Evolutionary conservation across 345 rosid genomes (phyloP).

Genomic region (Populus simonii): DNA sequence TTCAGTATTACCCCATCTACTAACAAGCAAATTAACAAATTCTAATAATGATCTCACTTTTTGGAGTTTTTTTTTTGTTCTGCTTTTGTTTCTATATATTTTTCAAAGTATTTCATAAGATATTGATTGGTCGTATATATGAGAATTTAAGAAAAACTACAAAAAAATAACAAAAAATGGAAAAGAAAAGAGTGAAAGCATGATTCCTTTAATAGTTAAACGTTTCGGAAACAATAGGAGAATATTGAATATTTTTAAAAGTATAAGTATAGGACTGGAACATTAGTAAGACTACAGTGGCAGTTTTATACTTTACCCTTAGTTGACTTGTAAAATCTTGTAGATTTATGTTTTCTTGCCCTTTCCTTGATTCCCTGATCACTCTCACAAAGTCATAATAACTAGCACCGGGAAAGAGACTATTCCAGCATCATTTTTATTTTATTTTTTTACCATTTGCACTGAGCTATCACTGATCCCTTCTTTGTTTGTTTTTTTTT

Average conservation of each 20-base stretch:
- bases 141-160: neutral
- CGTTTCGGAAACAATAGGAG: neutral
- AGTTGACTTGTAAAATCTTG: too few species aligned
- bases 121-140: neutral
- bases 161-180: neutral
- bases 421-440: too few species aligned
- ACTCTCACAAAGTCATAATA: too few species aligned
- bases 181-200: neutral
- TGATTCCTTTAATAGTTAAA: neutral
- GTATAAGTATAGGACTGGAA: neutral
- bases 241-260: neutral
- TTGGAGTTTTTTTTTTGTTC: neutral
- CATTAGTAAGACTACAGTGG: neutral
- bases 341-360: too few species aligned
- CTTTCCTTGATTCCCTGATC: too few species aligned
- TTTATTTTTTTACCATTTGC: too few species aligned
- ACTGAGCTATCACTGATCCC: too few species aligned
- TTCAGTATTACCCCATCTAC: neutral
- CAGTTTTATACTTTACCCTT: neutral
- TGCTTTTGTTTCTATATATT: too few species aligned
- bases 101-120: neutral
- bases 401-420: too few species aligned
- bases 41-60: neutral
- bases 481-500: too few species aligned
- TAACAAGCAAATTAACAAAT: neutral